Conservation (phyloP, 2,329 filamentous ascomycete genomes). For the Aspergillus arachidicola region DNA sequence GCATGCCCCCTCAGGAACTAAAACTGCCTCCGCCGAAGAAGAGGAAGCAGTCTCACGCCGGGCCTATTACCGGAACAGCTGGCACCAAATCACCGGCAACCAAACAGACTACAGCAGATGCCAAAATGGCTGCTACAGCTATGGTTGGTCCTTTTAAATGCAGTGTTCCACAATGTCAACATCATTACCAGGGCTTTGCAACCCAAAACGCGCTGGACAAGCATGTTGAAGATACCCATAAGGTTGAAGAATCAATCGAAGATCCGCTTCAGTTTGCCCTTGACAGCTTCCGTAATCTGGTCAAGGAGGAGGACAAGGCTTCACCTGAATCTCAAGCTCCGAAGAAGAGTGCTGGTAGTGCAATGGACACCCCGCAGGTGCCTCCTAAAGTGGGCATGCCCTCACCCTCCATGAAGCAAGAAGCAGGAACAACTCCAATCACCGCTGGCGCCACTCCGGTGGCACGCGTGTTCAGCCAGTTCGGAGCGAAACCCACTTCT, state of each 20-base stretch:
- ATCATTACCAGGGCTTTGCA: constrained; percentile 57
- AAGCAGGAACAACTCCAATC: constrained; percentile 31
- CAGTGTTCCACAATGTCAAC: constrained; percentile 54
- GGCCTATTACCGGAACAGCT: constrained; percentile 28
- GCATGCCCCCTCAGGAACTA: constrained; percentile 59
- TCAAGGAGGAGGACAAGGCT: constrained; percentile 47
- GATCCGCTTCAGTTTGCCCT: constrained; percentile 61
- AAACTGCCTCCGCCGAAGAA: constrained; percentile 61
- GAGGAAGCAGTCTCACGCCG: constrained; percentile 55
- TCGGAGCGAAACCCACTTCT: constrained; percentile 36
- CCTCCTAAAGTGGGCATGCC: constrained; percentile 22
- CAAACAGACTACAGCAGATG: constrained; percentile 43
- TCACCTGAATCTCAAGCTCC: constrained; percentile 17
- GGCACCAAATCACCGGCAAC: constrained; percentile 31
- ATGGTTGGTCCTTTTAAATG: constrained; percentile 56
- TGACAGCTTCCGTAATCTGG: constrained; percentile 55
- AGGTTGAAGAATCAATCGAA: constrained; percentile 51
- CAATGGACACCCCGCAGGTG: constrained; percentile 14
- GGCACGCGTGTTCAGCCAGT: constrained; percentile 36
- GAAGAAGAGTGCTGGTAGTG: constrained; percentile 19
- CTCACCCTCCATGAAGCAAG: constrained; percentile 31
- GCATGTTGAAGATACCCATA: constrained; percentile 58
- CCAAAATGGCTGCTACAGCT: constrained; percentile 39
- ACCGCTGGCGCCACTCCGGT: constrained; percentile 34
- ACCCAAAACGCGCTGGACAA: constrained; percentile 57